Evolutionary conservation across 345 rosid genomes (phyloP), one percentile per base, ranked within the genome.

Genomic region (Pseudoturritis turrita): DNA sequence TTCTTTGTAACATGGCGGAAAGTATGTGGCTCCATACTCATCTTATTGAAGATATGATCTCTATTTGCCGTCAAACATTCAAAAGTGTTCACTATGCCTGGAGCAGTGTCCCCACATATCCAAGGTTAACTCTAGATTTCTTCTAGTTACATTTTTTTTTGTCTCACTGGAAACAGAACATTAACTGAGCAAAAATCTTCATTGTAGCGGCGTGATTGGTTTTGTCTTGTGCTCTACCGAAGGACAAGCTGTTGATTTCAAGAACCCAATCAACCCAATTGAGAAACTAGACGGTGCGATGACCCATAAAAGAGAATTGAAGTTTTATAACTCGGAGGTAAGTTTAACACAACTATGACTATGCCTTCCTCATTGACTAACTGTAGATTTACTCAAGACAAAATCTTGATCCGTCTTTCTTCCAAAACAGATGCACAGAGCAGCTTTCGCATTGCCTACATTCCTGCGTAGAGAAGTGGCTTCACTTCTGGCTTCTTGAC

Each of bases 11-110:
- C 84, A 89, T 91, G 98, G 96, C 97, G 4, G 97, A 95, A 78
- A 91, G 99, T 71, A 87, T 91, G 92, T 91, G 99, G 99, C 99
- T 95, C 19, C 99, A 91, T 73, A 91, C 97, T 6, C 97, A 95
- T 83, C 90, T 95, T 64, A 87, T 95, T 61, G 79, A 95, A 78
- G 94, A 87, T 53, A 87, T 92, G 92, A 80, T 95, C 52, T 74
- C 87, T 22, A 79, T 86, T 29, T 91, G 98, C 64, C 79, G 72
- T 22, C 90, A 86, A 78, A 88, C 83, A 59, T 95, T 95, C 80
- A 91, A 85, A 74, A 96, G 85, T 47, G 94, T 95, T 26, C 89
- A 81, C 23, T 95, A 95, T 80, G 99, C 98, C 8, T 95, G 99
- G 98, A 75, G 98, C 49, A 91, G 89, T 73, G 96, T 95, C 73